Evolutionary conservation across 331 rosid genomes (phyloP).

Genomic region (Acacia concinna): DNA sequence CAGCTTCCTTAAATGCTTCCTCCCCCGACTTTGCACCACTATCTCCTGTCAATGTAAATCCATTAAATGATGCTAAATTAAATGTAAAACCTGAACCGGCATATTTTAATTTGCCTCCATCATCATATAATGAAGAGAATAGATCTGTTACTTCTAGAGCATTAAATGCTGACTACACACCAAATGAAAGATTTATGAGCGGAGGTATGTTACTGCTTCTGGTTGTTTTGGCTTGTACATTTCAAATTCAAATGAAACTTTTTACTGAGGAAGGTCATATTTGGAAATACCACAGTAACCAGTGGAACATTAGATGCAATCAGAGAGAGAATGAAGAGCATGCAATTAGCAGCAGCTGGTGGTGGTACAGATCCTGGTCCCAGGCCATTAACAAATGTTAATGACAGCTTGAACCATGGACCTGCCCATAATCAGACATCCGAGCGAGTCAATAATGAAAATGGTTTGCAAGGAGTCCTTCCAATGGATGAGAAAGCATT

Average conservation of each 20-base stretch:
- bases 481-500: constrained; percentile 96
- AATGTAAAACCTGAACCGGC: constrained; percentile 78
- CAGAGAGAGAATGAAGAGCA: constrained; percentile 93
- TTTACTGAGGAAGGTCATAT: constrained; percentile 18
- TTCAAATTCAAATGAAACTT: not conserved
- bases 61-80: constrained; percentile 65
- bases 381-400: constrained; percentile 59
- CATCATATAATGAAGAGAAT: constrained; percentile 75
- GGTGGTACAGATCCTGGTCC: constrained; percentile 63
- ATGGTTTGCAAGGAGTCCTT: constrained; percentile 67
- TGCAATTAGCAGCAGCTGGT: constrained; percentile 84
- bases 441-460: constrained; percentile 50
- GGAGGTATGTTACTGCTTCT: constrained; percentile 62
- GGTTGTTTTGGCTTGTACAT: constrained; percentile 5
- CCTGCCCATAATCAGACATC: constrained; percentile 55
- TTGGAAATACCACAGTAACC: constrained; percentile 63
- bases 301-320: constrained; percentile 95
- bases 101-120: constrained; percentile 71
- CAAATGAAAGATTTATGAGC: constrained; percentile 69
- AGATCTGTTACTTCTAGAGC: constrained; percentile 66
- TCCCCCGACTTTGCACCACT: constrained; percentile 91
- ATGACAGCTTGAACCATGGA: constrained; percentile 62
- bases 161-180: constrained; percentile 56
- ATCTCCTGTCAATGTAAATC: constrained; percentile 82
- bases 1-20: constrained; percentile 65